These are phyloP conservation scores for Talaromyces sp. DNA, from an alignment of 2,329 filamentous ascomycete genomes.

Conservation along the genomic window DNA sequence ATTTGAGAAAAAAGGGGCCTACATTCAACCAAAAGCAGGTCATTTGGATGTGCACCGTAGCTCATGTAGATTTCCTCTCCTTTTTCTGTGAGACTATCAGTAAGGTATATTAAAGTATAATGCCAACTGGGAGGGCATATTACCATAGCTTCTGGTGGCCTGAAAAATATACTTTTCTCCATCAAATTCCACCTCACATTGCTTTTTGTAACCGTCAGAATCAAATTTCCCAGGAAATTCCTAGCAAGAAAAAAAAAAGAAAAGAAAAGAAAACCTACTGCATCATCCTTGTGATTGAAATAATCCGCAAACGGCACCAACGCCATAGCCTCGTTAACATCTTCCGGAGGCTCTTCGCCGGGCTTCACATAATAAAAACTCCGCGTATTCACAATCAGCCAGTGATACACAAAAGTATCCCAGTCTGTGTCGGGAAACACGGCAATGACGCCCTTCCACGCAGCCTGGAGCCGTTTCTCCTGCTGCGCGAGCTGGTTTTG, in stretches of 20 bases:
- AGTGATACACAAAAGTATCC: constrained; percentile 49
- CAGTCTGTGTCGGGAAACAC: constrained; percentile 41
- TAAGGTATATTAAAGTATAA: background rate
- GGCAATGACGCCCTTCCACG: constrained; percentile 43
- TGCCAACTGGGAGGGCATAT: background rate
- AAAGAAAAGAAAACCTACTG: constrained; percentile 24
- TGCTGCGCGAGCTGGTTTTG: constrained; percentile 46
- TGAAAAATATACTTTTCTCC: constrained; percentile 29
- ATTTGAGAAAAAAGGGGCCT: constrained; percentile 13
- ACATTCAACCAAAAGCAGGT: constrained; percentile 41
- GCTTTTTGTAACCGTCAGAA: background rate
- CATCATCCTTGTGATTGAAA: constrained; percentile 41
- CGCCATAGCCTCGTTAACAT: constrained; percentile 42
- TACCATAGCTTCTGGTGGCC: constrained; percentile 30
- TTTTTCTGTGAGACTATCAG: constrained; percentile 18
- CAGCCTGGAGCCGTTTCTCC: constrained; percentile 44
- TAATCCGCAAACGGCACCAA: constrained; percentile 43
- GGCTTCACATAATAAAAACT: constrained; percentile 54
- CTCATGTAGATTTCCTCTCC: constrained; percentile 42
- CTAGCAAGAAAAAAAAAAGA: no score
- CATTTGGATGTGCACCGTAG: constrained; percentile 39
- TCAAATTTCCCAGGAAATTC: background rate
- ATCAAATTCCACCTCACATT: constrained; percentile 37
- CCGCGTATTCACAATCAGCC: constrained; percentile 57
- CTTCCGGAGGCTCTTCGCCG: constrained; percentile 29